A percentile compares a stretch with the other conserved stretches of the same genome.
These are phyloP conservation scores for Candida buenavistaensis DNA, from an alignment of 1,139 yeast genomes.

Conservation along the genomic window DNA sequence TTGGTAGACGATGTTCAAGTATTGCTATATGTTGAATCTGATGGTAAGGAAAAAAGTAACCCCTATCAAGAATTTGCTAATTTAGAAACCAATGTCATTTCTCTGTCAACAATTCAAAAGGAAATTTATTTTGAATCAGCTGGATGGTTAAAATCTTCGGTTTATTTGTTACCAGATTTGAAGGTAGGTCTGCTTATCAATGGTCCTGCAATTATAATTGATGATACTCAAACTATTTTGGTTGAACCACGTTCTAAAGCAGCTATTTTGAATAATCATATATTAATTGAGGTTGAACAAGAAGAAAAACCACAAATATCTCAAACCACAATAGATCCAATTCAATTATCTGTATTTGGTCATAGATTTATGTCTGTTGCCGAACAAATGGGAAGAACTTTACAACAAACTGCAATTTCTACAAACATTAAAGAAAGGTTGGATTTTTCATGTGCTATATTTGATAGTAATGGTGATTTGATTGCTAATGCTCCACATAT, in stretches of 20 bases:
- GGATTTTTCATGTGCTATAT: conserved; percentile 83
- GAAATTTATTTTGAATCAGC: conserved; percentile 31
- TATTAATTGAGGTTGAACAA: conserved; percentile 41
- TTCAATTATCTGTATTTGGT: conserved; percentile 74
- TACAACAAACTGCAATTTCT: conserved; percentile 77
- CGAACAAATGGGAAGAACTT: conserved; percentile 83
- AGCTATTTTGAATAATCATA: conserved; percentile 51
- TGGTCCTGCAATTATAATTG: conserved; percentile 87
- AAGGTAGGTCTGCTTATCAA: conserved; percentile 50
- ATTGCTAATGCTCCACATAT: conserved; percentile 89
- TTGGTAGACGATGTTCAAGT: conserved; percentile 84
- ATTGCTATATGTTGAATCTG: conserved; percentile 30
- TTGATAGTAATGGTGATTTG: conserved; percentile 71
- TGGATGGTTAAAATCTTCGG: conserved; percentile 53
- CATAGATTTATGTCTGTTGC: conserved; percentile 88
- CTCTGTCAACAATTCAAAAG: conserved; percentile 13
- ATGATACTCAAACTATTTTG: conserved; percentile 82
- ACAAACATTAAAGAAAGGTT: conserved; percentile 84
- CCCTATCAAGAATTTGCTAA: conserved; percentile 33
- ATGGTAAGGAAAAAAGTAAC: conserved; percentile 28
- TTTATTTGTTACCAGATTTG: conserved; percentile 52
- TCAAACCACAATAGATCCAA: conserved; percentile 55
- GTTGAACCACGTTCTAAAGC: conserved; percentile 75
- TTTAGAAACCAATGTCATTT: conserved; percentile 9
- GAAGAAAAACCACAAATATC: conserved; percentile 26